Percentiles rank a stretch among this genome's conserved stretches.
phyloP scores from a whole-genome alignment of 2,329 filamentous ascomycete genomes.

The Cytospora schulzeri region DNA sequence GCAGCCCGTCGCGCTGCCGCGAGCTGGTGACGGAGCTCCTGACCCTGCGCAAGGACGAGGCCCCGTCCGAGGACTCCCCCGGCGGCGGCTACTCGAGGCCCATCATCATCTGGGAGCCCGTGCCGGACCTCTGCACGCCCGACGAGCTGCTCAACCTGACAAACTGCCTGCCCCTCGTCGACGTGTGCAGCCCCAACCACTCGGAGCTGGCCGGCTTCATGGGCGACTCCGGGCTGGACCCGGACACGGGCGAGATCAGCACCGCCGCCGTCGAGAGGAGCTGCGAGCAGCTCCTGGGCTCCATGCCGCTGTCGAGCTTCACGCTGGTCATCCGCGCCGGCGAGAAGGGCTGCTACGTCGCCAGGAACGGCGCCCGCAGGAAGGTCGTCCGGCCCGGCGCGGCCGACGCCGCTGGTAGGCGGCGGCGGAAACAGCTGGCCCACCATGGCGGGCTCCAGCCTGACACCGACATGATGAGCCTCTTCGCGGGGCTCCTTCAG shows the following conservation, averaged over 20 bases:
- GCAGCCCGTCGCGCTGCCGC: conserved; percentile 75
- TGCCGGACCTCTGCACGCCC: conserved; percentile 82
- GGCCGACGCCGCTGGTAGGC: conserved; percentile 36
- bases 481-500: conserved; percentile 61
- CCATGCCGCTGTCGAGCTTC: conserved; percentile 66
- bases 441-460: conserved; percentile 55
- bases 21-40: conserved; percentile 74
- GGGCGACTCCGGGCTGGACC: conserved; percentile 59
- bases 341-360: conserved; percentile 70
- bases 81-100: conserved; percentile 53
- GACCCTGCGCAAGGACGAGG: conserved; percentile 50
- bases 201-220: conserved; percentile 87
- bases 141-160: conserved; percentile 67
- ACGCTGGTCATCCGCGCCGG: conserved; percentile 72
- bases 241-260: conserved; percentile 56
- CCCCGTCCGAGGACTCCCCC: conserved; percentile 30
- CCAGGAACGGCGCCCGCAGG: conserved; percentile 55
- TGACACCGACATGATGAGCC: conserved; percentile 64
- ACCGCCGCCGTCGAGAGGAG: conserved; percentile 56
- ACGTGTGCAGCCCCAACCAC: conserved; percentile 79
- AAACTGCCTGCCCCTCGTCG: conserved; percentile 62
- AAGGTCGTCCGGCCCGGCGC: conserved; percentile 20
- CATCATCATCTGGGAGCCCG: conserved; percentile 91
- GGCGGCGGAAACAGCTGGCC: conserved; percentile 46
- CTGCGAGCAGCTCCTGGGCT: conserved; percentile 64